Conservation (phyloP, 495 filamentous ascomycete genomes). For the Arthonia radiata region DNA sequence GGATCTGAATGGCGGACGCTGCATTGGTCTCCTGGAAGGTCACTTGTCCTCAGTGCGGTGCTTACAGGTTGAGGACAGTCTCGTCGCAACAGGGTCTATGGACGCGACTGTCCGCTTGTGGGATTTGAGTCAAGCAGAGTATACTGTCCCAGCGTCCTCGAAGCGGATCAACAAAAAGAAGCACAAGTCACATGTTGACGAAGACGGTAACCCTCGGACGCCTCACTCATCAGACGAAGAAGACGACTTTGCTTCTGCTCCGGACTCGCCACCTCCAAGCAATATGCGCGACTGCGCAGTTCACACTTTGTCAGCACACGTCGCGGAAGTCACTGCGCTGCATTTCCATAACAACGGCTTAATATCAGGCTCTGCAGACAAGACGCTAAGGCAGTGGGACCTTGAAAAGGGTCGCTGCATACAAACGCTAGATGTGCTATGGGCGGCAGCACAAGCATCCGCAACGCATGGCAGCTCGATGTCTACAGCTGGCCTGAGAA, state of each 20-base stretch:
- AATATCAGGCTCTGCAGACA: constrained; percentile 88
- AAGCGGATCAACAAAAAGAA: constrained; percentile 35
- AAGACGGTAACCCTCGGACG: constrained; percentile 31
- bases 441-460: constrained; percentile 84
- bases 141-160: constrained; percentile 27
- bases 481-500: constrained; percentile 26
- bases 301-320: constrained; percentile 67
- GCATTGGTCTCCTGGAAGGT: constrained; percentile 72
- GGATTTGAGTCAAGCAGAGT: constrained; percentile 57
- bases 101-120: constrained; percentile 88
- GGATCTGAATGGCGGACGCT: constrained; percentile 83
- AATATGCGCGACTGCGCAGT: constrained; percentile 72
- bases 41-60: constrained; percentile 86
- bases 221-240: no score
- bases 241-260: no score
- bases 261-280: constrained; percentile 28
- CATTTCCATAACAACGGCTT: constrained; percentile 72
- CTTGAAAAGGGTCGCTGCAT: constrained; percentile 84
- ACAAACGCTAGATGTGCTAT: constrained; percentile 95
- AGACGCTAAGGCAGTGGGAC: constrained; percentile 95
- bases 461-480: constrained; percentile 29
- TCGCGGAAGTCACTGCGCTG: constrained; percentile 84
- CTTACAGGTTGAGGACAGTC: constrained; percentile 84
- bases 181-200: no score
- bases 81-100: constrained; percentile 85